Evolutionary conservation across 176 grass and related monocot species (phyloP), one percentile per base, ranked within the genome.

Genomic region (Oryza officinalis): DNA sequence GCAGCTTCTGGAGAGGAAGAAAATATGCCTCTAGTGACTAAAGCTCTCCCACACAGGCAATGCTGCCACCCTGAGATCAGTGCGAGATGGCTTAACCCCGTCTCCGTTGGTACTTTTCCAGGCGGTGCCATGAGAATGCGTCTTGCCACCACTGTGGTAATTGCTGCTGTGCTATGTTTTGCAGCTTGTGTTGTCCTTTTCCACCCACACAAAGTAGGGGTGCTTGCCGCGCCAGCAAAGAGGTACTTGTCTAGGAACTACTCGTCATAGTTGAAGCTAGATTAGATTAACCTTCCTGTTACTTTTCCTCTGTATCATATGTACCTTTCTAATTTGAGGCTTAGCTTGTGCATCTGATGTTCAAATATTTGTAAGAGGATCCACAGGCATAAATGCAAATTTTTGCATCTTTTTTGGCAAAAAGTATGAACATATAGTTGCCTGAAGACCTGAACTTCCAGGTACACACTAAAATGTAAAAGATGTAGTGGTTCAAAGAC

Each of bases 141-240:
- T 15, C 47, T 92, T 74, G 71, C 76, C n/a, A 54, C 75, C 14
- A 80, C 89, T 37, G 38, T 91, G 45, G 31, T 82, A 26, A 75
- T 94, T 71, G 71, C 83, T 78, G 89, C 89, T 76, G 74, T 99
- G n/a, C 50, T 92, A 65, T 99, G 97, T 78, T 86, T 99, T 27
- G 71, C 88, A 26, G 91, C 93, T 8, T 99, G 93, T 75, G 73
- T 89, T 77, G 91, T 87, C 14, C 83, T 99, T 63, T 83, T 96
- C 69, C 97, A 99, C 72, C 97, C 93, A 0, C 83, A 76, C 35
- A 90, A 89, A 80, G 83, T 69, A 23, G 82, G 74, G 73, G 70
- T 61, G 13, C 87, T 94, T 92, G 86, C 77, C 35, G 46, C 80
- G 46, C 80, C 95, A 40, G 90, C 94, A 54, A 95, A 94, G 80